Evolutionary conservation across 2,329 filamentous ascomycete genomes (phyloP).

Genomic region (Trichoderma sp.): DNA sequence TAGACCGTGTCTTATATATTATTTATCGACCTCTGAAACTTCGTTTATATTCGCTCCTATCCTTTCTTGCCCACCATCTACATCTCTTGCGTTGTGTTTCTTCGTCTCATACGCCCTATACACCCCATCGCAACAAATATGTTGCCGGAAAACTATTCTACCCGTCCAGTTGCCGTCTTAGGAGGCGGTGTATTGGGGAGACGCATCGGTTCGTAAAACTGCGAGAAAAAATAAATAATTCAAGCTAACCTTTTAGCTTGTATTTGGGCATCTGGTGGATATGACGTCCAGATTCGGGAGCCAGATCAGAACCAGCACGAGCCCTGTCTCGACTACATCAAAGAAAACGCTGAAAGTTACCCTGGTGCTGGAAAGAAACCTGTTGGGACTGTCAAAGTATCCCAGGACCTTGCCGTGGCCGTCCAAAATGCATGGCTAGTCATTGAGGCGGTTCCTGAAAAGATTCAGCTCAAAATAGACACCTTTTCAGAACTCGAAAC

Average conservation of each 20-base stretch:
- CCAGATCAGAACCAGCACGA: conserved; percentile 1
- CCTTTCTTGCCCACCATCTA: background rate
- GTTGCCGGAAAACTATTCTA: conserved; percentile 1
- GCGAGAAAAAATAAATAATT: background rate
- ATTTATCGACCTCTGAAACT: background rate
- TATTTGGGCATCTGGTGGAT: conserved; percentile 6
- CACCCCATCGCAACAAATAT: background rate
- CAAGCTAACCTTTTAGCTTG: background rate
- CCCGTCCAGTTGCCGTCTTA: background rate
- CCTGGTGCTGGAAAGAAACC: background rate
- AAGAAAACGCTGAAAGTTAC: background rate
- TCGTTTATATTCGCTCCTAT: background rate
- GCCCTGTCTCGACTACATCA: conserved; percentile 1
- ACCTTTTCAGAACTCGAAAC: conserved; percentile 3
- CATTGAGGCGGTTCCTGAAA: conserved; percentile 5
- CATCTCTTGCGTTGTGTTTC: background rate
- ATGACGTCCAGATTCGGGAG: conserved; percentile 1
- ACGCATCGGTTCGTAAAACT: conserved; percentile 3
- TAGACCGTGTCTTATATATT: background rate
- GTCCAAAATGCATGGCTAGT: conserved; percentile 1
- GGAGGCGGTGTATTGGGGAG: background rate
- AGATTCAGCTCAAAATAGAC: conserved; percentile 5
- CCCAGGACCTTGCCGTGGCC: background rate
- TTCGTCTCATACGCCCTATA: no score
- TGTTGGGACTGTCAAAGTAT: background rate